These are phyloP conservation scores for Sarocladiaceae sp. DNA, from an alignment of 2,329 filamentous ascomycete genomes.

Conservation along the genomic window DNA sequence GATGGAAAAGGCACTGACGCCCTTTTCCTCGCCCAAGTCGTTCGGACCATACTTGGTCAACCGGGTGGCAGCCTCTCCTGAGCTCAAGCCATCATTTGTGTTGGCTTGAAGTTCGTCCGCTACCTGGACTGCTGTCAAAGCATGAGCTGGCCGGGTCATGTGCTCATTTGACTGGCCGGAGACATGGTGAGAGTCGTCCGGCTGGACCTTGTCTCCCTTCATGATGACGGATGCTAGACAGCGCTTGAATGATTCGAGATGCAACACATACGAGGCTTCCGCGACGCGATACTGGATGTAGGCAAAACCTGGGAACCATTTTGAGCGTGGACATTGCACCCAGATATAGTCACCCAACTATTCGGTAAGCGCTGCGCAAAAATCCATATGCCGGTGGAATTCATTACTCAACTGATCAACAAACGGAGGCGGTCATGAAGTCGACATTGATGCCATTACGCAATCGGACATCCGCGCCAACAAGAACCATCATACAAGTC, in stretches of 20 bases:
- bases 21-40: constrained; percentile 41
- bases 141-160: constrained; percentile 59
- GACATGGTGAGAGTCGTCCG: constrained; percentile 20
- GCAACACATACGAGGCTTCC: too few relatives aligned
- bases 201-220: constrained; percentile 15
- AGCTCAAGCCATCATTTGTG: constrained; percentile 48
- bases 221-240: background rate
- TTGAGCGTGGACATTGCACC: too few relatives aligned
- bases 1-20: constrained; percentile 54
- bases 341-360: too few relatives aligned
- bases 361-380: background rate
- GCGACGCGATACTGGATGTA: too few relatives aligned
- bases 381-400: background rate
- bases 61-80: constrained; percentile 45
- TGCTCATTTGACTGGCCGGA: constrained; percentile 43
- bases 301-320: too few relatives aligned
- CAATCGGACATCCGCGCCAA: too few relatives aligned
- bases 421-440: background rate
- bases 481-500: too few relatives aligned
- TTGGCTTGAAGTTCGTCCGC: constrained; percentile 49
- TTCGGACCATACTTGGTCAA: constrained; percentile 54
- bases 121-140: constrained; percentile 47
- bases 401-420: background rate
- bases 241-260: background rate
- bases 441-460: background rate